Conservation (phyloP, 2,329 filamentous ascomycete genomes). For the Trichoderma koningiopsis region DNA sequence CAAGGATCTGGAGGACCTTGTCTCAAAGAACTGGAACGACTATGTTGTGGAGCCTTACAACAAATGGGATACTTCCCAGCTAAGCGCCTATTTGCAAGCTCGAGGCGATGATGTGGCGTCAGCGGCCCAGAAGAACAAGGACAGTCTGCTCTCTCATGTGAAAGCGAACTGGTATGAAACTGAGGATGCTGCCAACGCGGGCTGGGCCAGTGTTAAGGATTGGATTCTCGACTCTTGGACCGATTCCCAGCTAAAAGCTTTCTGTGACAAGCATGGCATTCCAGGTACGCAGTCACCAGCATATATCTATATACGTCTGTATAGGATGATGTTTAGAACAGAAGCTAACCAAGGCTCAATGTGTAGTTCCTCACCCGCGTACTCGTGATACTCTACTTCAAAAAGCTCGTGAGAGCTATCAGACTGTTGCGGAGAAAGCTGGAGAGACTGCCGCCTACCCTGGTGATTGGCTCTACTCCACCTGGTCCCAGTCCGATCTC, state of each 20-base stretch:
- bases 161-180: slow-evolving; percentile 76
- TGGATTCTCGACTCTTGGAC: slow-evolving; percentile 97
- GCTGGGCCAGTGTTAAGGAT: slow-evolving; percentile 73
- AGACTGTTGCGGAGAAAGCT: slow-evolving; percentile 69
- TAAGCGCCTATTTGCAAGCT: slow-evolving; percentile 66
- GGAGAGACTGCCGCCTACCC: slow-evolving; percentile 85
- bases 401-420: slow-evolving; percentile 78
- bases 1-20: slow-evolving; percentile 89
- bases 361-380: slow-evolving; percentile 75
- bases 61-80: slow-evolving; percentile 71
- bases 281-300: slow-evolving; percentile 52
- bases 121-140: slow-evolving; percentile 66
- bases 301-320: neutral
- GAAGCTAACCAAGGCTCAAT: neutral
- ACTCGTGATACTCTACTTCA: slow-evolving; percentile 80
- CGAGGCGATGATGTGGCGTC: slow-evolving; percentile 73
- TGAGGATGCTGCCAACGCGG: slow-evolving; percentile 72
- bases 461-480: slow-evolving; percentile 89
- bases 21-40: slow-evolving; percentile 85
- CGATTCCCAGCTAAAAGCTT: slow-evolving; percentile 90
- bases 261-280: slow-evolving; percentile 85
- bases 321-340: neutral
- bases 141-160: slow-evolving; percentile 69
- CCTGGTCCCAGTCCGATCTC: slow-evolving; percentile 90
- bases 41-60: slow-evolving; percentile 76